Evolutionary conservation across 441 rosid genomes (phyloP), one percentile per base, ranked within the genome.

Genomic region (Eruca vesicaria): DNA sequence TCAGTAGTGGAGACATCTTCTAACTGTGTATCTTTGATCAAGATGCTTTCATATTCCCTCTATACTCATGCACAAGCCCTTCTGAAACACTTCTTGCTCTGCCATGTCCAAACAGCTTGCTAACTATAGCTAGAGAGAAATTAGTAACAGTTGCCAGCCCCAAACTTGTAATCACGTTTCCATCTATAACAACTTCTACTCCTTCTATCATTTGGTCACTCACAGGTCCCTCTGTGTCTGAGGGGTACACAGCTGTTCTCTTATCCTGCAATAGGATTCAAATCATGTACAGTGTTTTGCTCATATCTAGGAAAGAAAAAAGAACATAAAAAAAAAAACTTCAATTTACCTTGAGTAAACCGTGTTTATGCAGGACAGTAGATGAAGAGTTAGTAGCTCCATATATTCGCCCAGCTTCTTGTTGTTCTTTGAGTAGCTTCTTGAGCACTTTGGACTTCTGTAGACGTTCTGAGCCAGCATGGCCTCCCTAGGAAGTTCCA

Each of bases 71-170:
- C 75, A 91, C 97, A 21, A 95, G 95, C 72, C 98, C 98, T 81
- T 88, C 90, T 6, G 98, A 97, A 28, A 95, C 90, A 58, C 95
- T 82, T 68, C 88, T 89, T 36, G 98, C 93, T 81, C 98, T 93
- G 15, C 80, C 82, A 6, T 91, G 85, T 57, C 97, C 98, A 20
- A 96, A 93, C 70, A 96, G 80, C 82, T 93, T 96, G 82, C 89
- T 83, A 23, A 93, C 84, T 19, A 96, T 87, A 69, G 90, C 86
- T 73, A 96, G 45, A 31, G 94, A 89, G 63, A 93, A 90, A 82
- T 89, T 90, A n/a, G 83, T 78, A 16, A 82, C 86, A 9, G 89
- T 85, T 15, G 89, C 84, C 2, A 87, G 91, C 56, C 97, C 99
- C 79, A 78, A 79, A 85, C 95, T 74, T 18, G 98, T 95, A 69